Evolutionary conservation across 352 stramenopile species (phyloP).

Genomic region (Phytophthora syringae): DNA sequence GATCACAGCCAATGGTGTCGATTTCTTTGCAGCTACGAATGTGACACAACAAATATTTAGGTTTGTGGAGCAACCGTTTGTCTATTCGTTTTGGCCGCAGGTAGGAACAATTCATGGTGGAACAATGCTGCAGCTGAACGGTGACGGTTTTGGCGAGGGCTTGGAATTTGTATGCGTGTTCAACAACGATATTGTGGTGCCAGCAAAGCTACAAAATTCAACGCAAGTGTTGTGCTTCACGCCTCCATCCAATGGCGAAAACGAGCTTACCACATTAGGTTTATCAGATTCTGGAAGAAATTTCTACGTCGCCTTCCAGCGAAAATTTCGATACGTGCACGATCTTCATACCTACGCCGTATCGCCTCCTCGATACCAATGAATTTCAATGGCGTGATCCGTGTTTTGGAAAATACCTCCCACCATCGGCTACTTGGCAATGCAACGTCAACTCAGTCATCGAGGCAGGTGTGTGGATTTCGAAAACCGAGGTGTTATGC

Average conservation of each 20-base stretch:
- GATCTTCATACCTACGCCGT: slow-evolving; percentile 25
- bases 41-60: slow-evolving; percentile 22
- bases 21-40: slow-evolving; percentile 36
- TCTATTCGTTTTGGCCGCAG: slow-evolving; percentile 36
- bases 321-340: slow-evolving; percentile 40
- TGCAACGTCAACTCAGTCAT: slow-evolving; percentile 31
- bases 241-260: slow-evolving; percentile 12
- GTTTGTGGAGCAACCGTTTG: slow-evolving; percentile 27
- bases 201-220: slow-evolving; percentile 33
- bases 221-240: slow-evolving; percentile 36
- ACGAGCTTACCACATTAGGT: slow-evolving; percentile 18
- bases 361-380: slow-evolving; percentile 31
- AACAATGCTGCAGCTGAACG: slow-evolving; percentile 40
- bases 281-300: slow-evolving; percentile 29
- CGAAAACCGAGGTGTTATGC: slow-evolving; percentile 39
- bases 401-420: slow-evolving; percentile 34
- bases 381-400: slow-evolving; percentile 46
- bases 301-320: slow-evolving; percentile 31
- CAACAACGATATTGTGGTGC: slow-evolving; percentile 8
- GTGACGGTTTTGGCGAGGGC: slow-evolving; percentile 32
- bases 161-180: slow-evolving; percentile 46
- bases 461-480: slow-evolving; percentile 29
- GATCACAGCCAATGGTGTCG: slow-evolving; percentile 52
- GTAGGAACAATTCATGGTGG: slow-evolving; percentile 41
- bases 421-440: slow-evolving; percentile 24